A percentile compares a stretch with the other conserved stretches of the same genome.
phyloP scores from a whole-genome alignment of 257 asterid species.

The Solanum medicagineum region DNA sequence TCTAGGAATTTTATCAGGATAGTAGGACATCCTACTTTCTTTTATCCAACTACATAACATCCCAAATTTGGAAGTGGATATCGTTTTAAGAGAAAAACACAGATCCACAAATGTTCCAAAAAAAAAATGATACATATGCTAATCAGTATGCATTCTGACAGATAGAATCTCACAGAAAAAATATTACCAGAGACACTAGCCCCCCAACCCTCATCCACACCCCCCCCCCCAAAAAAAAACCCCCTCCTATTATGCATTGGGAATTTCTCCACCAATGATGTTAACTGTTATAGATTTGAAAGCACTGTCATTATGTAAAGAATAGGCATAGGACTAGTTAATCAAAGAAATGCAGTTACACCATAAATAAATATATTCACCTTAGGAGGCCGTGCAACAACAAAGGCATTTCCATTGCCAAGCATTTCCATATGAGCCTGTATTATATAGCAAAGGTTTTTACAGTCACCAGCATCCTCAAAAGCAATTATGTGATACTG shows the following conservation, averaged over 20 bases:
- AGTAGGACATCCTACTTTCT: background rate
- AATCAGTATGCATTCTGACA: background rate
- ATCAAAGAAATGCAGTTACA: background rate
- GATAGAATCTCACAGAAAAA: background rate
- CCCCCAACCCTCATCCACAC: background rate
- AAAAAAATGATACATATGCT: background rate
- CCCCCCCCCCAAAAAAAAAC: no score
- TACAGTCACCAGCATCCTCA: conserved; percentile 84
- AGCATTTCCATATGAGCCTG: conserved; percentile 81
- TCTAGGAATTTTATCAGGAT: background rate
- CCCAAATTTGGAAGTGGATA: background rate
- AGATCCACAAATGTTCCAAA: background rate
- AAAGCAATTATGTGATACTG: conserved; percentile 79
- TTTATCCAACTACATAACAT: background rate
- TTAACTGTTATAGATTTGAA: background rate
- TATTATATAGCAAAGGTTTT: conserved; percentile 75
- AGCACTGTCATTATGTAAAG: background rate
- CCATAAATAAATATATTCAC: conserved; percentile 15
- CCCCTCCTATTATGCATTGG: background rate
- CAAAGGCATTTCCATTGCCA: conserved; percentile 78
- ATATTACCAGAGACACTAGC: background rate
- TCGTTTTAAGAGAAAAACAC: background rate
- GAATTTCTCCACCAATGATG: background rate
- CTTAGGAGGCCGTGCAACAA: conserved; percentile 86
- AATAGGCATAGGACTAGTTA: background rate